A percentile compares a stretch with the other conserved stretches of the same genome.
phyloP scores from a whole-genome alignment of 495 filamentous ascomycete species.

The Alectoria sarmentosa region DNA sequence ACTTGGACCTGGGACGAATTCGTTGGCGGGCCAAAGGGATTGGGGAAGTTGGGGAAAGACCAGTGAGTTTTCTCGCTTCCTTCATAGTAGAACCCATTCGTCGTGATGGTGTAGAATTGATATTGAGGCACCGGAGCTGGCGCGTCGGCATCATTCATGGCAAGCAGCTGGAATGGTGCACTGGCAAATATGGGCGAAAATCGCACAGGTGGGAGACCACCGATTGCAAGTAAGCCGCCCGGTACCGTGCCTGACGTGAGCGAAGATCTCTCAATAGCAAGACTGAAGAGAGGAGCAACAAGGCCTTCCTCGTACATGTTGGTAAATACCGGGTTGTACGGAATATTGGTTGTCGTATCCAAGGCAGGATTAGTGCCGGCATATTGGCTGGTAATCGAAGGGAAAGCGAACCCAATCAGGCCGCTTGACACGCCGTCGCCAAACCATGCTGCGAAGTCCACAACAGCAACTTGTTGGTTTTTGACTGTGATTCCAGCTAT shows the following conservation, averaged over 20 bases:
- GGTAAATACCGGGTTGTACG: slow-evolving; percentile 52
- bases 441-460: slow-evolving; percentile 40
- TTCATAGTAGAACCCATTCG: slow-evolving; percentile 34
- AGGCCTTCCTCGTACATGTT: slow-evolving; percentile 47
- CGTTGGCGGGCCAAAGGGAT: slow-evolving; percentile 22
- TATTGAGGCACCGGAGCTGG: slow-evolving; percentile 21
- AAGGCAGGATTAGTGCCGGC: slow-evolving; percentile 25
- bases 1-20: slow-evolving; percentile 29
- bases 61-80: slow-evolving; percentile 17
- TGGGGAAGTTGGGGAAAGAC: slow-evolving; percentile 18
- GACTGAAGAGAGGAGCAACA: slow-evolving; percentile 48
- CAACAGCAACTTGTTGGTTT: slow-evolving; percentile 48
- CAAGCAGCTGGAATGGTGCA: slow-evolving; percentile 34
- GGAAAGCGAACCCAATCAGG: slow-evolving; percentile 56
- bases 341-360: slow-evolving; percentile 29
- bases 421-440: slow-evolving; percentile 47
- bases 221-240: slow-evolving; percentile 43
- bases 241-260: slow-evolving; percentile 19
- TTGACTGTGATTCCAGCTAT: slow-evolving; percentile 48
- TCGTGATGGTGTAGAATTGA: slow-evolving; percentile 39
- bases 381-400: slow-evolving; percentile 43
- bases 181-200: slow-evolving; percentile 33
- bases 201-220: slow-evolving; percentile 42
- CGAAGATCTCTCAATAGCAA: slow-evolving; percentile 28
- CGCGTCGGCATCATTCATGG: slow-evolving; percentile 9